Evolutionary conservation across 2,329 filamentous ascomycete species (phyloP).

Genomic region (Grosmannia huntii): DNA sequence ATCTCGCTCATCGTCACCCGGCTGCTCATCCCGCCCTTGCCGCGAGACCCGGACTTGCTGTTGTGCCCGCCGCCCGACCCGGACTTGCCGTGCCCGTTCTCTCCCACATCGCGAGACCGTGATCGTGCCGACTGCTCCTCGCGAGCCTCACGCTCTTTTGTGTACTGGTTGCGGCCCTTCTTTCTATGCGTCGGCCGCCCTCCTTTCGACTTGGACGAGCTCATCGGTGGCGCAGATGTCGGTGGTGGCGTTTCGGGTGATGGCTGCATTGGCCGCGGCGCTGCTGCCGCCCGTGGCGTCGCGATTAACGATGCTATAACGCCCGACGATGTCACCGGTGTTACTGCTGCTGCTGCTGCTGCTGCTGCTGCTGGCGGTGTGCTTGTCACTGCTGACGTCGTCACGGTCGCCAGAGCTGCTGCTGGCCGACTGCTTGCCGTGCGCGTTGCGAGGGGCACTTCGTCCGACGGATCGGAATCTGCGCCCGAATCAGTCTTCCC

Average conservation of each 20-base stretch:
- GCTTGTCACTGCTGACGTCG: neutral
- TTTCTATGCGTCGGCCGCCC: slow-evolving; percentile 51
- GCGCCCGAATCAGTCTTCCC: slow-evolving; percentile 23
- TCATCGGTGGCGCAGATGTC: slow-evolving; percentile 24
- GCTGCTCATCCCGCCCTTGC: slow-evolving; percentile 41
- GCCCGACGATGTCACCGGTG: slow-evolving; percentile 7
- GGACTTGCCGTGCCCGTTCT: slow-evolving; percentile 24
- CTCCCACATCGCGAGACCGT: slow-evolving; percentile 37
- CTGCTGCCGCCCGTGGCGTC: slow-evolving; percentile 13
- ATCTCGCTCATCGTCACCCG: slow-evolving; percentile 81
- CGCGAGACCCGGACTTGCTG: slow-evolving; percentile 40
- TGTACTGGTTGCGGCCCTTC: slow-evolving; percentile 71
- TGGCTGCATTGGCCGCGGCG: slow-evolving; percentile 32
- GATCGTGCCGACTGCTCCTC: slow-evolving; percentile 45
- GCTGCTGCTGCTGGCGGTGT: neutral
- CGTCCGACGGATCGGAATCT: slow-evolving; percentile 65
- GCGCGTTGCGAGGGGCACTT: slow-evolving; percentile 40
- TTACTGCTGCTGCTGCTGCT: neutral
- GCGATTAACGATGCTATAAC: slow-evolving; percentile 14
- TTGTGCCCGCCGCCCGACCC: slow-evolving; percentile 14
- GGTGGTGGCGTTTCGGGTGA: slow-evolving; percentile 35
- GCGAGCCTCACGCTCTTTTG: slow-evolving; percentile 54
- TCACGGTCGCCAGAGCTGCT: neutral
- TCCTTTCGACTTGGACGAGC: slow-evolving; percentile 46
- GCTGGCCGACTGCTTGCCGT: slow-evolving; percentile 18